Evolutionary conservation across 805 yeast genomes (phyloP).

Genomic region (Candida piceae): DNA sequence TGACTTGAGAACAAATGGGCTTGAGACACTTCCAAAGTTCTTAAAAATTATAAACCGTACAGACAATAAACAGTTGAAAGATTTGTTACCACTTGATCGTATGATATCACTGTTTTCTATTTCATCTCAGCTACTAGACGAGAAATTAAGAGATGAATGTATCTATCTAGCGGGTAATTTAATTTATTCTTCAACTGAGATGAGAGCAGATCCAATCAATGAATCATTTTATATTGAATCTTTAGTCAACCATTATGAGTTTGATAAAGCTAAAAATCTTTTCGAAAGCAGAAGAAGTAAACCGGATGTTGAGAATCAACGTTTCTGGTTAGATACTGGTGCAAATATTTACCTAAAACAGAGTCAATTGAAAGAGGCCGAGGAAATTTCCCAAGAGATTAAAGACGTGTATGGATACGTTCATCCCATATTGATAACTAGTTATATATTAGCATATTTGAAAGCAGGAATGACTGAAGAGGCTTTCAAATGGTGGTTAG

Average conservation of each 20-base stretch:
- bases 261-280: conserved; percentile 33
- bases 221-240: conserved; percentile 47
- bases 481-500: conserved; percentile 31
- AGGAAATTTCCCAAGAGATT: conserved; percentile 27
- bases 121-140: conserved; percentile 33
- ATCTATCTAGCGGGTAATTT: conserved; percentile 37
- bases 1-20: conserved; percentile 16
- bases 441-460: conserved; percentile 32
- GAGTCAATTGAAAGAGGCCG: conserved; percentile 33
- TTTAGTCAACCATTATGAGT: conserved; percentile 30
- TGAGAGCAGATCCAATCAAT: conserved; percentile 45
- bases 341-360: conserved; percentile 33
- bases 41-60: conserved; percentile 16
- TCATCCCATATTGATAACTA: conserved; percentile 32
- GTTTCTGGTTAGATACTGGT: conserved; percentile 55
- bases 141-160: conserved; percentile 30
- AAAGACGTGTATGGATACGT: conserved; percentile 29
- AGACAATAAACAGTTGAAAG: conserved; percentile 13
- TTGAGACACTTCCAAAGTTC: conserved; percentile 22
- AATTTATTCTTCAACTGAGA: conserved; percentile 36
- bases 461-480: conserved; percentile 20
- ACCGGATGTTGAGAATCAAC: conserved; percentile 29
- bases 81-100: conserved; percentile 31
- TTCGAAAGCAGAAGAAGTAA: conserved; percentile 32
- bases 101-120: conserved; percentile 35